A percentile compares a stretch with the other conserved stretches of the same genome.
Conservation (phyloP, 257 asterid genomes). For the Solanum raphanifolium region DNA sequence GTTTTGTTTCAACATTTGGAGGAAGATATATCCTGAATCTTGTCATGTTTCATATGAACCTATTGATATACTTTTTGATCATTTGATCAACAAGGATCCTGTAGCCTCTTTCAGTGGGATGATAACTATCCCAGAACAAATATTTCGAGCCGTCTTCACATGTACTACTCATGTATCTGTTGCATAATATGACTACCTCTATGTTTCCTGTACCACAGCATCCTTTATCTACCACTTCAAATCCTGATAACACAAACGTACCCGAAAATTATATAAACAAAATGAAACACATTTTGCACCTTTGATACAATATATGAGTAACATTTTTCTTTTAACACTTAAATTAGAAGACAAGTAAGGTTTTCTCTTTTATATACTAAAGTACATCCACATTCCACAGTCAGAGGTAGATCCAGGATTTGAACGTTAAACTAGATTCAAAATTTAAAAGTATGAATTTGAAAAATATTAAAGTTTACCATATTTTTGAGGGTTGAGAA, state of each 20-base stretch:
- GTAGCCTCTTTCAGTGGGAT: slow-evolving; percentile 30
- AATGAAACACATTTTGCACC: neutral
- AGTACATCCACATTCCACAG: neutral
- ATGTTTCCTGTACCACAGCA: slow-evolving; percentile 30
- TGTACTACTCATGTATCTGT: slow-evolving; percentile 2
- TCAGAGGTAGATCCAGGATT: neutral
- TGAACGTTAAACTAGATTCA: neutral
- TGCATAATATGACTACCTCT: slow-evolving; percentile 19
- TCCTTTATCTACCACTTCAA: slow-evolving; percentile 29
- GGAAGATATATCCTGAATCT: neutral
- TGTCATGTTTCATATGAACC: neutral
- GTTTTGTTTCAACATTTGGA: neutral
- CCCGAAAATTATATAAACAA: neutral
- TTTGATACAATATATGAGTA: neutral
- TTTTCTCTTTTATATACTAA: neutral
- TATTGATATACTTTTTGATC: neutral
- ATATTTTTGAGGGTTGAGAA: slow-evolving; percentile 29
- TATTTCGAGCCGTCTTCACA: slow-evolving; percentile 18
- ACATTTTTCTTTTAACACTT: neutral
- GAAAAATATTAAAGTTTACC: neutral
- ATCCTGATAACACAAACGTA: slow-evolving; percentile 5
- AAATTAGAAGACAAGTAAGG: neutral
- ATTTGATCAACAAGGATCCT: slow-evolving; percentile 9
- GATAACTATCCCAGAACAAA: slow-evolving; percentile 35
- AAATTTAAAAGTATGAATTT: neutral